Evolutionary conservation across 768 basidiomycete species (phyloP), one percentile per base, ranked within the genome.

Genomic region (Naematelia aurantialba): DNA sequence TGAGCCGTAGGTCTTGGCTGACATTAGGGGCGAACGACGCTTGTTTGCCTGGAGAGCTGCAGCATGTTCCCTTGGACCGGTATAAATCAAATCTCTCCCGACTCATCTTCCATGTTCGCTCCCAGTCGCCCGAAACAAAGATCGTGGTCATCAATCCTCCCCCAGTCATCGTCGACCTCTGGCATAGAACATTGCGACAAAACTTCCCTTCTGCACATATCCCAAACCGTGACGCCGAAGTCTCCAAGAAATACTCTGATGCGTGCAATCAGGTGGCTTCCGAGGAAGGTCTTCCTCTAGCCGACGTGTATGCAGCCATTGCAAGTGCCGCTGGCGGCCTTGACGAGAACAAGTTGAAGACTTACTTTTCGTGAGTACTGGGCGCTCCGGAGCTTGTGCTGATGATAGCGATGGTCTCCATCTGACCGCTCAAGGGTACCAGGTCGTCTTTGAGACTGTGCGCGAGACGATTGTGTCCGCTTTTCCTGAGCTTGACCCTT

Each of bases 111-210:
- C 80, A 85, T 72, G 80, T 91, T 47, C 83, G 80, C 50, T 83
- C 83, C 1, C 83, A 88, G 78, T 87, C 87, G 10, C 86, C 88
- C 1, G 68, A 80, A 17, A 93, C 91, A 47, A 82, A 82, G 55
- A 82, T 94, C 66, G 78, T 96, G 53, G 80, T 97, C 56, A 84
- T 93, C 58, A 89, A 88, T 13, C 89, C 92, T 12, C 89, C 91
- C 3, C 92, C 92, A 1, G 81, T 91, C 54, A 88, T 70, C 21
- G 56, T 58, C 4, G 46, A 54, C 12, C 13, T 34, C 13, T 54
- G 27, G 31, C n/a, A 13, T 22, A 42, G 45, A 51, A 13, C 31
- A 17, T 39, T 39, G 34, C 34, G 34, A 8, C 34, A 39, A 8
- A 39, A 39, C 34, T 8, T 39, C 34, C 34, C 34, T 39, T 17